Percentiles rank a stretch among this genome's conserved stretches.
These are phyloP conservation scores for Cryptococcus floricola DNA, from an alignment of 1,284 basidiomycete species.

Conservation along the genomic window DNA sequence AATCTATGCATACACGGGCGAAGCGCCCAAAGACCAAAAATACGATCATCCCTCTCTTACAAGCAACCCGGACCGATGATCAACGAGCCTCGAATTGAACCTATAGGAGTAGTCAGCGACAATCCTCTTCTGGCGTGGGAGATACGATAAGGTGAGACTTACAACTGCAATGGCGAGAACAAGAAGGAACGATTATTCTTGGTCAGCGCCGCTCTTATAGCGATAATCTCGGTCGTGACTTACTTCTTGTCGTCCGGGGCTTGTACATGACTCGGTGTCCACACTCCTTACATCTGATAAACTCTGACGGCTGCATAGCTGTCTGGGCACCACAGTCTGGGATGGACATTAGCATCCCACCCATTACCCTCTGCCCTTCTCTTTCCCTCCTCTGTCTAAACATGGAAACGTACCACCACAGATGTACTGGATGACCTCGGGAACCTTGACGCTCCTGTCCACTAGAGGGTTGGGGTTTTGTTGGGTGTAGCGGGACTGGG, in stretches of 20 bases:
- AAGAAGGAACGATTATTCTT: neutral
- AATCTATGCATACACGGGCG: slow-evolving; percentile 4
- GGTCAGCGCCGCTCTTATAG: neutral
- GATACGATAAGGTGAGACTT: neutral
- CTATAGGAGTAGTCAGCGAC: slow-evolving; percentile 12
- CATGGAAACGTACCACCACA: slow-evolving; percentile 69
- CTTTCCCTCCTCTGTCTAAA: slow-evolving; percentile 2
- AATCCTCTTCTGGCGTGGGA: neutral
- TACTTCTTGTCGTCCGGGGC: slow-evolving; percentile 91
- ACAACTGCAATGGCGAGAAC: slow-evolving; percentile 1
- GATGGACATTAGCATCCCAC: no score
- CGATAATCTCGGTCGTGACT: slow-evolving; percentile 44
- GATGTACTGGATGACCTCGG: slow-evolving; percentile 75
- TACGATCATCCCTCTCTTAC: no score
- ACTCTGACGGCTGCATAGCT: slow-evolving; percentile 86
- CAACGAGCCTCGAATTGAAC: slow-evolving; percentile 45
- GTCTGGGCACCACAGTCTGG: slow-evolving; percentile 92
- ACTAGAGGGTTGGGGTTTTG: slow-evolving; percentile 44
- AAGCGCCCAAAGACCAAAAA: no score
- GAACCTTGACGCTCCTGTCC: slow-evolving; percentile 26
- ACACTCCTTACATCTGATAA: slow-evolving; percentile 93
- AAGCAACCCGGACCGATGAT: neutral
- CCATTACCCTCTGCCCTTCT: neutral
- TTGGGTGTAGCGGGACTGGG: slow-evolving; percentile 23
- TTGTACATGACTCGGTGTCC: slow-evolving; percentile 99